phyloP scores from a whole-genome alignment of 345 rosid genomes.

The Syzygium oleosum region DNA sequence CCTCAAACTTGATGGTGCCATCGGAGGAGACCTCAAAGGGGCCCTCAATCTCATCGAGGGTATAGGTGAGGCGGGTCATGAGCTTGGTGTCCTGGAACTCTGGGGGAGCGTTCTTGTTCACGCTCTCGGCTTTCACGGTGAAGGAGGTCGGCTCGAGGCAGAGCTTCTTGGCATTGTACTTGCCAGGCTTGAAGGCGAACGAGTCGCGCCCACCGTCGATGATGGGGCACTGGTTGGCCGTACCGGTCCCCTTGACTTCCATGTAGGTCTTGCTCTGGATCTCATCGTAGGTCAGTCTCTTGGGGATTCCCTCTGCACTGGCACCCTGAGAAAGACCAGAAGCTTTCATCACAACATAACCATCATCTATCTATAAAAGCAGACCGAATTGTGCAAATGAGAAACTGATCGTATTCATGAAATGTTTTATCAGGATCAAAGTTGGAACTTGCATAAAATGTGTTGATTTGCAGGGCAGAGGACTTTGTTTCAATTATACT shows the following conservation, averaged over 20 bases:
- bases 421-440: background rate
- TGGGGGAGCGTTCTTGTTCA: constrained; percentile 74
- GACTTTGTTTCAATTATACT: background rate
- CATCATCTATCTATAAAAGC: background rate
- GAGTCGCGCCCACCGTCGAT: constrained; percentile 68
- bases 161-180: constrained; percentile 74
- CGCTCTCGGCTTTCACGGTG: constrained; percentile 87
- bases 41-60: constrained; percentile 93
- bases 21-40: constrained; percentile 77
- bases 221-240: constrained; percentile 90
- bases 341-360: background rate
- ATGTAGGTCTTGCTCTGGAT: constrained; percentile 93
- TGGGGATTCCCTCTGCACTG: constrained; percentile 74
- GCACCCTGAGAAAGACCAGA: constrained; percentile 49
- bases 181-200: constrained; percentile 76
- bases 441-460: background rate
- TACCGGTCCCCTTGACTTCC: constrained; percentile 96
- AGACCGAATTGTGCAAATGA: background rate
- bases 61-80: constrained; percentile 97
- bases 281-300: constrained; percentile 87
- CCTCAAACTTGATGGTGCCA: constrained; percentile 59
- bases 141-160: constrained; percentile 97
- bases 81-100: constrained; percentile 95
- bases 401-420: background rate
- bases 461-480: background rate